Conservation (phyloP, 23 red algal genomes). For the Cyanidiococcus yangmingshanensis region DNA sequence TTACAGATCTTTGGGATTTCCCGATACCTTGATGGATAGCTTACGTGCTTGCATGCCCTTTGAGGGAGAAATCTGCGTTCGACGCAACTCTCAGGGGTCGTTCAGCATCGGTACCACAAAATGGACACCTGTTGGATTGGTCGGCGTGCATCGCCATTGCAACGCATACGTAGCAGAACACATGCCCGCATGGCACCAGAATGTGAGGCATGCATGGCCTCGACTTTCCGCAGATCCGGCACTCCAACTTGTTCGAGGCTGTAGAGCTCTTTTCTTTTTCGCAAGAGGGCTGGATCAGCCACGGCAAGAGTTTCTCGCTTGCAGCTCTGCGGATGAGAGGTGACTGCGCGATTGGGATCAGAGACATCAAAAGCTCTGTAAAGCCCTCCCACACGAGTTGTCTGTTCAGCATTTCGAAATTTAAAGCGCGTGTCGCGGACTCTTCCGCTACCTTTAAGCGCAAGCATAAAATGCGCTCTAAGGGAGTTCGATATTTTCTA, state of each 20-base stretch:
- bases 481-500: conserved; percentile 19
- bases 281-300: conserved; percentile 12
- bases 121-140: not conserved
- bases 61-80: too few species aligned
- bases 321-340: not conserved
- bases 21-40: too few species aligned
- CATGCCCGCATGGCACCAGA: conserved; percentile 25
- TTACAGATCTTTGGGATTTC: too few species aligned
- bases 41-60: too few species aligned
- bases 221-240: conserved; percentile 21
- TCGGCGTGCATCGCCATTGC: not conserved
- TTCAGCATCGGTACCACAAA: not conserved
- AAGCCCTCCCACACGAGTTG: conserved; percentile 53
- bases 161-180: conserved; percentile 40
- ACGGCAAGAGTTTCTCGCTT: too few species aligned
- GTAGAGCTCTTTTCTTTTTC: too few species aligned
- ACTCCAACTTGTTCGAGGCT: not conserved
- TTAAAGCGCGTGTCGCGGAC: conserved; percentile 17
- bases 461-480: conserved; percentile 20
- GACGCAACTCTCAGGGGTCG: too few species aligned
- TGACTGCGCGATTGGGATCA: conserved; percentile 26
- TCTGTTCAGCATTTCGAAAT: conserved; percentile 35
- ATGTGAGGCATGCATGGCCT: conserved; percentile 29
- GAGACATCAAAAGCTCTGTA: conserved; percentile 35
- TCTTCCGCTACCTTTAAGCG: not conserved